phyloP scores from a whole-genome alignment of 768 basidiomycete genomes.

The Floccularia luteovirens region DNA sequence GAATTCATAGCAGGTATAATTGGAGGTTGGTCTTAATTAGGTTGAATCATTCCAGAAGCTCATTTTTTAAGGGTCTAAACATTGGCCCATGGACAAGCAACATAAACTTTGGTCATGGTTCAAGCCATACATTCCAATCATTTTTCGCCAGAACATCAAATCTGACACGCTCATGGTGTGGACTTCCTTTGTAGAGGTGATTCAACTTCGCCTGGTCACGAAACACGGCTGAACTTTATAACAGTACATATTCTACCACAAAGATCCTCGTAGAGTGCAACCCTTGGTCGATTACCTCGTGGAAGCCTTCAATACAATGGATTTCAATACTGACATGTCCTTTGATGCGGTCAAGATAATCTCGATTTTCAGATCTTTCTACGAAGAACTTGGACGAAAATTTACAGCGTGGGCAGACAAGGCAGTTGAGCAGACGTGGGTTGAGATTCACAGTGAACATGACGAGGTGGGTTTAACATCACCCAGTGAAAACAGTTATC shows the following conservation, averaged over 20 bases:
- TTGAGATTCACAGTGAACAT: slow-evolving; percentile 66
- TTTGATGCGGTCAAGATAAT: slow-evolving; percentile 72
- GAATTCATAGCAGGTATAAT: slow-evolving; percentile 76
- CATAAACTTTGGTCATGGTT: slow-evolving; percentile 76
- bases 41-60: slow-evolving; percentile 11
- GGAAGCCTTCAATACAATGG: slow-evolving; percentile 52
- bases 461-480: slow-evolving; percentile 63
- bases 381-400: slow-evolving; percentile 72
- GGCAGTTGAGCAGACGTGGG: slow-evolving; percentile 61
- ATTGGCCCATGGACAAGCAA: slow-evolving; percentile 76
- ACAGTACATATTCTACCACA: slow-evolving; percentile 70
- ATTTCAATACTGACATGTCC: slow-evolving; percentile 78
- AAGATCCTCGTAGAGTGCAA: slow-evolving; percentile 79
- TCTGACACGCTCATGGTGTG: slow-evolving; percentile 76
- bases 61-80: slow-evolving; percentile 83
- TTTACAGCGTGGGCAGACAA: slow-evolving; percentile 74
- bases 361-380: slow-evolving; percentile 61
- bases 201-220: not conserved
- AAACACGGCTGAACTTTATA: slow-evolving; percentile 5
- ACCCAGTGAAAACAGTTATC: too few relatives aligned
- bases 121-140: slow-evolving; percentile 51
- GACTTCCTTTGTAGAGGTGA: slow-evolving; percentile 73
- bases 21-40: slow-evolving; percentile 31
- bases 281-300: slow-evolving; percentile 73
- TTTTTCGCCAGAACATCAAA: slow-evolving; percentile 66